Conservation (phyloP, 805 yeast genomes). For the Cephaloascus albidus region DNA sequence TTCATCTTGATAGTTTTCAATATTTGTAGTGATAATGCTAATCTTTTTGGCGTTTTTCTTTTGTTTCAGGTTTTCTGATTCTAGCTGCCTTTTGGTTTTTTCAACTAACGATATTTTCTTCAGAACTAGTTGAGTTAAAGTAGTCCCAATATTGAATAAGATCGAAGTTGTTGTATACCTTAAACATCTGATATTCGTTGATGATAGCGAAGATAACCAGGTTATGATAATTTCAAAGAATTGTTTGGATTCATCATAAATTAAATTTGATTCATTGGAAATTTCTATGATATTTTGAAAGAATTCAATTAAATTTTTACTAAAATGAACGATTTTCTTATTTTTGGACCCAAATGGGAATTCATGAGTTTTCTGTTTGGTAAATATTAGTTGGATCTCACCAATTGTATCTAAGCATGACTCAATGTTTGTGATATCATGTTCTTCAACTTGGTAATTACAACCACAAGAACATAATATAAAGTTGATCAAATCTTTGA, state of each 20-base stretch:
- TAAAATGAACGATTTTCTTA: constrained; percentile 26
- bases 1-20: constrained; percentile 33
- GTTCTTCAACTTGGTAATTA: constrained; percentile 53
- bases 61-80: constrained; percentile 13
- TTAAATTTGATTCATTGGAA: constrained; percentile 53
- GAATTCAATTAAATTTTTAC: constrained; percentile 44
- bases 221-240: constrained; percentile 50
- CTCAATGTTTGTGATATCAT: constrained; percentile 65
- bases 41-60: constrained; percentile 29
- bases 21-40: constrained; percentile 32
- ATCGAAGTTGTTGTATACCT: constrained; percentile 58
- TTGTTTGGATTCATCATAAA: constrained; percentile 35
- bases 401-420: constrained; percentile 65
- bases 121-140: constrained; percentile 42
- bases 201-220: constrained; percentile 71
- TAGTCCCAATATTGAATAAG: constrained; percentile 50
- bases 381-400: constrained; percentile 59
- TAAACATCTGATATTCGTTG: constrained; percentile 61
- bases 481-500: constrained; percentile 59
- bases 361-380: constrained; percentile 55
- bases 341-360: constrained; percentile 55
- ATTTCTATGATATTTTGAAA: constrained; percentile 39
- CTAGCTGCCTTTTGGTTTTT: constrained; percentile 34
- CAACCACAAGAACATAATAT: constrained; percentile 68
- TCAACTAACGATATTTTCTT: constrained; percentile 24